These are phyloP conservation scores for Diphasiastrum complanatum DNA, from an alignment of 83 land plant species.

Conservation along the genomic window DNA sequence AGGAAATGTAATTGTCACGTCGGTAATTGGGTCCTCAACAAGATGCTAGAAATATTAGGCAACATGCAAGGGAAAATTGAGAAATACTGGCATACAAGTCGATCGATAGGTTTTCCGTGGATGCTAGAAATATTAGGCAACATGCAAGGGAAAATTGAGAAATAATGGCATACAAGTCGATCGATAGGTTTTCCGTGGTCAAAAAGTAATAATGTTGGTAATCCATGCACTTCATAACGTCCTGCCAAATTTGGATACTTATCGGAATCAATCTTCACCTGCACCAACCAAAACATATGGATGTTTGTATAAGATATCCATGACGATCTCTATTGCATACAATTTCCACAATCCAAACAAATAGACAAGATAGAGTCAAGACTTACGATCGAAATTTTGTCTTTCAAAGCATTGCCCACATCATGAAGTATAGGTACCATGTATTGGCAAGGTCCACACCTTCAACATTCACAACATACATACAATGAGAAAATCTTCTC, in stretches of 20 bases:
- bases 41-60: too few species aligned
- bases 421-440: slow-evolving; percentile 83
- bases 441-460: slow-evolving; percentile 98
- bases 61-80: too few species aligned
- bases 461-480: too few species aligned
- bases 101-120: too few species aligned
- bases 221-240: slow-evolving; percentile 59
- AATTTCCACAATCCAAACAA: not conserved
- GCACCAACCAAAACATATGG: slow-evolving; percentile 11
- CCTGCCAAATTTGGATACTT: slow-evolving; percentile 78
- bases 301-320: not conserved
- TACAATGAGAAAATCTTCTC: too few species aligned
- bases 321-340: not conserved
- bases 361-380: not conserved
- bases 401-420: slow-evolving; percentile 59
- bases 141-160: too few species aligned
- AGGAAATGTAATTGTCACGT: too few species aligned
- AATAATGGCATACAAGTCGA: slow-evolving; percentile 90
- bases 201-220: slow-evolving; percentile 88
- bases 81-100: too few species aligned
- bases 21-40: too few species aligned
- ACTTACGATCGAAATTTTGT: slow-evolving; percentile 68
- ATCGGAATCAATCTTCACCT: slow-evolving; percentile 89
- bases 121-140: too few species aligned
- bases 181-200: slow-evolving; percentile 70